phyloP scores from a whole-genome alignment of 2,329 filamentous ascomycete genomes.

The Curvularia sp. region DNA sequence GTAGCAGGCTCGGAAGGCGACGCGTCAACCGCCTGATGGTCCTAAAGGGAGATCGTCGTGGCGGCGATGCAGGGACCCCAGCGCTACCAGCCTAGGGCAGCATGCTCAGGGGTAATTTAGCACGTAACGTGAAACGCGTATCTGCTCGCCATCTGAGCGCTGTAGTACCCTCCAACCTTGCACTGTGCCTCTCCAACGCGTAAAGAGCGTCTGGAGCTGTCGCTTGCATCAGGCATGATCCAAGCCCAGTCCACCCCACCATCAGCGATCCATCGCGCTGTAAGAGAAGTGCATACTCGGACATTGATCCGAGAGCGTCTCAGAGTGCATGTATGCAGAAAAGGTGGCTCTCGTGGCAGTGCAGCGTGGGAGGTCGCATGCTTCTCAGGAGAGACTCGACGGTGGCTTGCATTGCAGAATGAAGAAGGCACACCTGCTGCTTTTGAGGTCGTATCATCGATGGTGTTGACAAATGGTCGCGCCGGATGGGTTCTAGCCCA shows the following conservation, averaged over 20 bases:
- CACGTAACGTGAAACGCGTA: slow-evolving; percentile 41
- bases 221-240: slow-evolving; percentile 23
- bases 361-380: slow-evolving; percentile 10
- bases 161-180: slow-evolving; percentile 11
- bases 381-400: slow-evolving; percentile 2
- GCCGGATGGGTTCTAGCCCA: background rate
- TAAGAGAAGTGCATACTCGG: slow-evolving; percentile 16
- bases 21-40: slow-evolving; percentile 21
- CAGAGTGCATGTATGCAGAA: slow-evolving; percentile 28
- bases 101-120: slow-evolving; percentile 30
- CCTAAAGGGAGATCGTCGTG: slow-evolving; percentile 37
- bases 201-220: slow-evolving; percentile 36
- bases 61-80: slow-evolving; percentile 39
- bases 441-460: slow-evolving; percentile 3
- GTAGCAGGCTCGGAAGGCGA: slow-evolving; percentile 3
- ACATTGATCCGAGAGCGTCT: slow-evolving; percentile 38
- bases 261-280: slow-evolving; percentile 25
- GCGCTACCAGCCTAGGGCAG: slow-evolving; percentile 22
- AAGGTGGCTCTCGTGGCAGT: slow-evolving; percentile 9
- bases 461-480: background rate
- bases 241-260: slow-evolving; percentile 22
- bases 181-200: slow-evolving; percentile 12
- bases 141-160: slow-evolving; percentile 20
- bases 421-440: slow-evolving; percentile 6
- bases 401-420: slow-evolving; percentile 2